Evolutionary conservation across 2,329 filamentous ascomycete species (phyloP), one percentile per base, ranked within the genome.

Genomic region (Aspergillus pseudotamarii): DNA sequence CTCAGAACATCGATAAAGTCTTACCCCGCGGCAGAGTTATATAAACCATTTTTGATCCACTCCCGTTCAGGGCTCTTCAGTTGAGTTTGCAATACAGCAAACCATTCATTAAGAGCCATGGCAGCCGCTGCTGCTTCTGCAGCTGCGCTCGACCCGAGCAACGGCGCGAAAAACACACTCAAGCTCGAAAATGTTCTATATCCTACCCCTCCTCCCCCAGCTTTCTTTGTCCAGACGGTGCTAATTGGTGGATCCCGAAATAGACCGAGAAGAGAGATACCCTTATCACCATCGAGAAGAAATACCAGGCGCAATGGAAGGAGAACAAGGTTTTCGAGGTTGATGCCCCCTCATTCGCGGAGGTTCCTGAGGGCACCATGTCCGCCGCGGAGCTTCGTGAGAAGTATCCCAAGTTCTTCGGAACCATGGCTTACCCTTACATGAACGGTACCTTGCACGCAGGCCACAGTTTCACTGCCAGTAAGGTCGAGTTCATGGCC

Each of bases 391-490:
- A 95, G 73, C 84, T 96, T 68, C 91, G 91, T 74, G 85, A 89
- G 73, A 89, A 93, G 77, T 83, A 91, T 72, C 94, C 94, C 70
- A 98, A 98, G 82, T 97, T 94, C 85, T 96, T 94, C 76, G 93
- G 91, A 64, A 90, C 87, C 60, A 91, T 92, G 82, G 89, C 87
- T 71, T 92, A 89, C 72, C 88, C 89, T 26, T 94, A 93, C 78
- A 93, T 93, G 90, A 96, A 96, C 79, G 93, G 93, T 67, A 91
- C 88, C 64, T 85, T 96, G 30, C 94, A 98, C 75, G 93, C 91
- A 36, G 95, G 95, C 26, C 95, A 99, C 82, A 90, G 89, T 71
- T 98, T 99, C 79, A 95, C 93, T 26, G 89, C 92, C 65, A 91
- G 88, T 74, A 99, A 99, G 81, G 89, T 97, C 71, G 95, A 99